These are phyloP conservation scores for Panellus pusillus DNA, from an alignment of 768 basidiomycete genomes.

Conservation along the genomic window DNA sequence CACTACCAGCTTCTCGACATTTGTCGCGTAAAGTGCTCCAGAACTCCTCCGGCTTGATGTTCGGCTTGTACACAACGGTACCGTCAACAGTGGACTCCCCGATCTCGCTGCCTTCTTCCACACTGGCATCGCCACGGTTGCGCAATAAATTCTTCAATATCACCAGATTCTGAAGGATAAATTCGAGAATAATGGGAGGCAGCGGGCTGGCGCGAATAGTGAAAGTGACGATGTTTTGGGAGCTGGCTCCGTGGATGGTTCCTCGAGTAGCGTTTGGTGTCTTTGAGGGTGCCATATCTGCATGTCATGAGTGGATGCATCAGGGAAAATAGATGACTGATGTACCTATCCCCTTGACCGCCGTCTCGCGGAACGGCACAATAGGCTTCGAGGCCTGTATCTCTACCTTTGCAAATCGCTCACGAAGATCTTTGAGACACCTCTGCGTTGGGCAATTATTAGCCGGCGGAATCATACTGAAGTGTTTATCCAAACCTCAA, in stretches of 20 bases:
- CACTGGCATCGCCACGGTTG: constrained; percentile 29
- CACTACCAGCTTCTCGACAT: constrained; percentile 73
- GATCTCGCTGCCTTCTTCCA: constrained; percentile 38
- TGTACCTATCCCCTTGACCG: constrained; percentile 73
- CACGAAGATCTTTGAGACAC: constrained; percentile 93
- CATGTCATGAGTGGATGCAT: neutral
- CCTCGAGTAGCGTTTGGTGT: constrained; percentile 70
- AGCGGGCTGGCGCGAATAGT: constrained; percentile 82
- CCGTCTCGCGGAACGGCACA: constrained; percentile 96
- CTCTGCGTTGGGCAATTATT: constrained; percentile 49
- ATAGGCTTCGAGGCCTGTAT: constrained; percentile 95
- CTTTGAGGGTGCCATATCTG: constrained; percentile 89
- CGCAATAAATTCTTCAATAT: constrained; percentile 63
- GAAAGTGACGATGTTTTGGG: constrained; percentile 74
- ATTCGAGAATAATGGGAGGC: constrained; percentile 68
- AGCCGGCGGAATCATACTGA: neutral
- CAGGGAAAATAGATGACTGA: neutral
- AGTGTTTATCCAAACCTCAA: constrained; percentile 62
- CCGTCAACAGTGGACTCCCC: constrained; percentile 51
- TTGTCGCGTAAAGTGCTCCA: constrained; percentile 70
- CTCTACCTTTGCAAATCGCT: constrained; percentile 90
- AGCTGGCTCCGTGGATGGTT: constrained; percentile 68
- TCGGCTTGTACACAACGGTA: constrained; percentile 61
- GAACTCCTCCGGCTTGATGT: constrained; percentile 72
- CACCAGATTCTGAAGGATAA: constrained; percentile 71